These are phyloP conservation scores for Castanea crenata DNA, from an alignment of 306 rosid species.

Conservation along the genomic window DNA sequence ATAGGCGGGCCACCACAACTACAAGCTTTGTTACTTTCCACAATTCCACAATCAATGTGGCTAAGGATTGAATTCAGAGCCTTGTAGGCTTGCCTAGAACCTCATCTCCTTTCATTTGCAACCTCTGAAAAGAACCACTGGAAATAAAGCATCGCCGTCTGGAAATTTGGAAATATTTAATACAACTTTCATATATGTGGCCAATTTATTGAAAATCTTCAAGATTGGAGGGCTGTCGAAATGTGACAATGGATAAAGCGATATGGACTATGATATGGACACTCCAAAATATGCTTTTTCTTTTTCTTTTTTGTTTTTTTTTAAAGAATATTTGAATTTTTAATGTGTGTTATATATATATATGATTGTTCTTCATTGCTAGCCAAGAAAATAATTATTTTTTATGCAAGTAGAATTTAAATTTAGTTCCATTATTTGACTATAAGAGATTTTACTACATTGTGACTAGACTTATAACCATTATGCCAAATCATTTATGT, in stretches of 20 bases:
- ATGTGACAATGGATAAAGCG: not conserved
- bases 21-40: constrained; percentile 13
- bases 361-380: too few species aligned
- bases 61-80: not conserved
- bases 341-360: too few species aligned
- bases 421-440: too few species aligned
- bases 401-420: too few species aligned
- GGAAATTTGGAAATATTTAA: not conserved
- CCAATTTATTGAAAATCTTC: not conserved
- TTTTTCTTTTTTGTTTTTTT: too few species aligned
- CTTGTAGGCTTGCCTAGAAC: too few species aligned
- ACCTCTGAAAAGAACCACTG: constrained; percentile 4
- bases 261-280: not conserved
- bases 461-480: too few species aligned
- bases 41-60: constrained; percentile 13
- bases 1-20: not conserved
- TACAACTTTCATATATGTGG: constrained; percentile 7
- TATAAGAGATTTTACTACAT: too few species aligned
- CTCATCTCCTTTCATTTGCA: constrained; percentile 5
- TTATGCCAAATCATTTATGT: too few species aligned
- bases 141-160: not conserved
- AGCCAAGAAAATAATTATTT: too few species aligned
- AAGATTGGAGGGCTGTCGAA: not conserved
- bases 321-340: too few species aligned
- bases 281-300: not conserved